These are phyloP conservation scores for Venturiaceae sp. DNA, from an alignment of 2,329 filamentous ascomycete genomes.

Conservation along the genomic window DNA sequence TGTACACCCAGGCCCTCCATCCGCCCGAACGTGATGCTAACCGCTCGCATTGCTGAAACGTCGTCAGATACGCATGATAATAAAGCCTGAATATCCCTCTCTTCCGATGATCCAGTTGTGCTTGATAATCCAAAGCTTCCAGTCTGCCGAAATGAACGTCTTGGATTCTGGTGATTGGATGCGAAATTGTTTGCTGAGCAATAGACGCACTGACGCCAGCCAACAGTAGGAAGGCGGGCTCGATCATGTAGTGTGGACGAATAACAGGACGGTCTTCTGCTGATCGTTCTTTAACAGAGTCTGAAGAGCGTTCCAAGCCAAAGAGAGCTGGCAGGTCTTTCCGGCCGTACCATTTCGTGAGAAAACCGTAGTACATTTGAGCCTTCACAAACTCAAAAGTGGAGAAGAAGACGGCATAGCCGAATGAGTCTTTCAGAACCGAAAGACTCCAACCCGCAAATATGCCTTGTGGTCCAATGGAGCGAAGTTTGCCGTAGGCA, in stretches of 20 bases:
- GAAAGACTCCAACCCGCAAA: conserved; percentile 66
- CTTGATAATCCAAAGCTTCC: conserved; percentile 58
- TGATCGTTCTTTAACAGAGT: neutral
- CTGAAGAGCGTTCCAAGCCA: conserved; percentile 1
- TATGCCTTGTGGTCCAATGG: conserved; percentile 62
- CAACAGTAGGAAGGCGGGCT: conserved; percentile 60
- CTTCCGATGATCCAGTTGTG: conserved; percentile 33
- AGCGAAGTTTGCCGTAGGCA: conserved; percentile 53
- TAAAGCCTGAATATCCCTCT: conserved; percentile 53
- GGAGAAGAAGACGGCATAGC: conserved; percentile 63
- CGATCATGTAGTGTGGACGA: conserved; percentile 64
- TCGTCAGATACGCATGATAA: conserved; percentile 61
- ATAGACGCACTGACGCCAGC: conserved; percentile 62
- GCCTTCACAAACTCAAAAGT: conserved; percentile 69
- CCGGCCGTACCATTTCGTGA: conserved; percentile 59
- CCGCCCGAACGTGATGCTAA: conserved; percentile 50
- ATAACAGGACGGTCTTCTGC: conserved; percentile 41
- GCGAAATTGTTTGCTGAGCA: conserved; percentile 58
- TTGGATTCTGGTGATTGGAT: conserved; percentile 62
- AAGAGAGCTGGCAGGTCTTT: conserved; percentile 22
- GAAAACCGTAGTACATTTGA: conserved; percentile 61
- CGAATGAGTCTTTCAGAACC: conserved; percentile 59
- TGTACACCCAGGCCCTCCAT: conserved; percentile 55
- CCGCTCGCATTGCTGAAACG: conserved; percentile 48
- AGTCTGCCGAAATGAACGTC: conserved; percentile 63